These are phyloP conservation scores for Coemansia sp. DNA, from an alignment of 192 early-diverging fungal genomes.

Conservation along the genomic window DNA sequence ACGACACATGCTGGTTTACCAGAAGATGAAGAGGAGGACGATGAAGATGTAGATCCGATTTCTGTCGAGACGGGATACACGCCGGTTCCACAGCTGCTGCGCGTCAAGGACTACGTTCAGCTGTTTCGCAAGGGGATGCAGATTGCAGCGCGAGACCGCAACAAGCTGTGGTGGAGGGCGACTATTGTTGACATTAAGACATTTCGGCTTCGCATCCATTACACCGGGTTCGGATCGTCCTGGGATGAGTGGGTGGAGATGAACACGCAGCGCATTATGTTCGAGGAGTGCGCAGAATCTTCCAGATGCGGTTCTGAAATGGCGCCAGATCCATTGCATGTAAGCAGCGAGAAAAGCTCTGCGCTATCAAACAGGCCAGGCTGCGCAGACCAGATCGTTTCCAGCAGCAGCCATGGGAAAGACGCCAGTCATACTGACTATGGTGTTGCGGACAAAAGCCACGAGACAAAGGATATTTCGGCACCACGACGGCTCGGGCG, in stretches of 20 bases:
- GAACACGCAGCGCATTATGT: constrained; percentile 61
- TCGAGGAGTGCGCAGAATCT: constrained; percentile 9
- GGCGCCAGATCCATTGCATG: background rate
- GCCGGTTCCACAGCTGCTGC: constrained; percentile 41
- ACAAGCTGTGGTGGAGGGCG: constrained; percentile 61
- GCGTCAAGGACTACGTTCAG: constrained; percentile 51
- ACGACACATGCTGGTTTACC: background rate
- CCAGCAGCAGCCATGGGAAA: background rate
- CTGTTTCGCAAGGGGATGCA: constrained; percentile 42
- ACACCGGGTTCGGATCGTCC: constrained; percentile 53
- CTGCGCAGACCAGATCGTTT: background rate
- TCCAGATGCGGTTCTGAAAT: background rate
- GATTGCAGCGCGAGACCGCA: constrained; percentile 60
- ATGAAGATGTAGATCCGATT: constrained; percentile 42
- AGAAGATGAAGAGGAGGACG: constrained; percentile 10
- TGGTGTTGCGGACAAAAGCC: background rate
- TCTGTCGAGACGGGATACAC: constrained; percentile 36
- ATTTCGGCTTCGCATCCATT: constrained; percentile 62
- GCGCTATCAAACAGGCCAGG: background rate
- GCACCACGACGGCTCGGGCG: constrained; percentile 28
- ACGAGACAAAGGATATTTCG: background rate
- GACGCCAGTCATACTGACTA: background rate
- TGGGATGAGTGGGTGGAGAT: constrained; percentile 73
- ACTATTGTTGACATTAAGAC: constrained; percentile 60
- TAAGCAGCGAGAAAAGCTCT: background rate